Evolutionary conservation across 2,329 filamentous ascomycete genomes (phyloP).

Genomic region (Clonostachys solani): DNA sequence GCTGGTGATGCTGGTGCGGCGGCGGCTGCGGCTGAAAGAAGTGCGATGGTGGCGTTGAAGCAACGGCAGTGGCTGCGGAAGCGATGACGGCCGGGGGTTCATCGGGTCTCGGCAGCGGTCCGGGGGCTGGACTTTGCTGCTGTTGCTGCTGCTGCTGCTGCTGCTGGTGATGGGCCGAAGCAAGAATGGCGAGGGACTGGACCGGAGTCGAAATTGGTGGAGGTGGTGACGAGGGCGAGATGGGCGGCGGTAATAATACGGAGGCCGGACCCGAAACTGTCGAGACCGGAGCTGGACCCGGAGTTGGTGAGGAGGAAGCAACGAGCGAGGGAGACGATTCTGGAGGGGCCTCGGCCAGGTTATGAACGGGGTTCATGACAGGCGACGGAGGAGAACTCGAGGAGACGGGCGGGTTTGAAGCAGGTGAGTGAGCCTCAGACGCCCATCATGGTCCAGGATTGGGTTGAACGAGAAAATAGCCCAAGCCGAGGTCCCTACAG

Average conservation of each 20-base stretch:
- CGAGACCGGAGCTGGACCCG: slow-evolving; percentile 5
- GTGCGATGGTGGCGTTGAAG: background rate
- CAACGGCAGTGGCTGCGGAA: background rate
- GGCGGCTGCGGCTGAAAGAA: background rate
- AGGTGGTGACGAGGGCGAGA: slow-evolving; percentile 16
- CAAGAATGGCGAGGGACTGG: slow-evolving; percentile 3
- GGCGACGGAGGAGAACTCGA: background rate
- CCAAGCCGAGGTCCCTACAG: background rate
- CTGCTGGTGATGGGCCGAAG: slow-evolving; percentile 3
- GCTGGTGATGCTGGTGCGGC: background rate
- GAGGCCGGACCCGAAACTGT: slow-evolving; percentile 6
- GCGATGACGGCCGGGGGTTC: background rate
- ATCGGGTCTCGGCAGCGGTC: slow-evolving; percentile 2
- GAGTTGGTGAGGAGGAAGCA: slow-evolving; percentile 6
- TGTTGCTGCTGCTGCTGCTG: slow-evolving; percentile 4
- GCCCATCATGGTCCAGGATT: background rate
- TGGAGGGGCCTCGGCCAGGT: slow-evolving; percentile 23
- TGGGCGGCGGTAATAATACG: slow-evolving; percentile 3
- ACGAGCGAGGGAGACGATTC: slow-evolving; percentile 16
- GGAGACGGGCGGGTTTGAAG: background rate
- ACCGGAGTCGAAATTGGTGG: slow-evolving; percentile 8
- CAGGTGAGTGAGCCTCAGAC: background rate
- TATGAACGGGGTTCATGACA: slow-evolving; percentile 32
- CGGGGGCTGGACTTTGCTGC: background rate
- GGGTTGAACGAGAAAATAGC: background rate